Percentiles rank a stretch among this genome's conserved stretches.
These are phyloP conservation scores for Trichosporon asahii DNA, from an alignment of 1,284 basidiomycete genomes.

Conservation along the genomic window DNA sequence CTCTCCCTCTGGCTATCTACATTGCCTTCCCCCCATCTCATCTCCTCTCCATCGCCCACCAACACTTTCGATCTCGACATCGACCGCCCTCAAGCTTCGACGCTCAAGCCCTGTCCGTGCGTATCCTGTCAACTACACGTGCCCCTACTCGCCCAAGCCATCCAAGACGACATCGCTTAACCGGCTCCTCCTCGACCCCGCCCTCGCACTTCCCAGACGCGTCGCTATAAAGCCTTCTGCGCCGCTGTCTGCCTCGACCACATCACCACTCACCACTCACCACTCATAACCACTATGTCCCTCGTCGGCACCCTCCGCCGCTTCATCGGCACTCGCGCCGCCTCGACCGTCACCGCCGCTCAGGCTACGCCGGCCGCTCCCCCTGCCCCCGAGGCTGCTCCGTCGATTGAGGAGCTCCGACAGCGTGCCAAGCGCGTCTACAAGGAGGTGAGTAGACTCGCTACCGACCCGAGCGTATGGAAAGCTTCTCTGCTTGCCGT, in stretches of 20 bases:
- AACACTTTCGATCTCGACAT: no score
- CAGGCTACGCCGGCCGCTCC: slow-evolving; percentile 12
- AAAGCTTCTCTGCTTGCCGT: not conserved
- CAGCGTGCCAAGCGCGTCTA: slow-evolving; percentile 48
- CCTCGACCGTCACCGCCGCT: slow-evolving; percentile 16
- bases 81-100: not conserved
- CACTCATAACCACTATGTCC: slow-evolving; percentile 55
- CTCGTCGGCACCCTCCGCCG: slow-evolving; percentile 13
- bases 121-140: not conserved
- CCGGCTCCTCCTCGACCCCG: not conserved
- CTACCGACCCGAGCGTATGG: no score
- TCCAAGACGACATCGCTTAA: not conserved
- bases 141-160: not conserved
- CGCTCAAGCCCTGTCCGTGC: slow-evolving; percentile 2
- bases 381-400: not conserved
- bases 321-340: slow-evolving; percentile 15
- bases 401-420: slow-evolving; percentile 30
- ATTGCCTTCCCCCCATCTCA: not conserved
- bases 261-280: slow-evolving; percentile 56
- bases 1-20: not conserved
- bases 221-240: slow-evolving; percentile 1
- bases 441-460: slow-evolving; percentile 44
- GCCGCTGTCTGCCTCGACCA: not conserved
- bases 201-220: not conserved
- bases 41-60: not conserved